Percentiles rank a stretch among this genome's conserved stretches.
Conservation (phyloP, 2,329 filamentous ascomycete genomes). For the Colletotrichum aenigma region DNA sequence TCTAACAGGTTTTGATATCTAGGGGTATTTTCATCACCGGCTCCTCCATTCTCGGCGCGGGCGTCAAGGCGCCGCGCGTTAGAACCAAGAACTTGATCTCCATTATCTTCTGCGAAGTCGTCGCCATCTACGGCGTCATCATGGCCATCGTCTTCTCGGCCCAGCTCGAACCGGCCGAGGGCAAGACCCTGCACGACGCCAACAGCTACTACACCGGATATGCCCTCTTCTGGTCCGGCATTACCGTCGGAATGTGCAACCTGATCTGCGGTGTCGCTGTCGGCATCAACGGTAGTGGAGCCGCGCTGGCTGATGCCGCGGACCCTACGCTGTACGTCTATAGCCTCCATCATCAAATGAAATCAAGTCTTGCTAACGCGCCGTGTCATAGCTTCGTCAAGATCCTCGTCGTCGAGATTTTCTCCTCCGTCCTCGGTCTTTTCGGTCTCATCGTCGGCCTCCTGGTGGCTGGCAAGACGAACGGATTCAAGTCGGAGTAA, state of each 20-base stretch:
- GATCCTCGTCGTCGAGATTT: slow-evolving; percentile 98
- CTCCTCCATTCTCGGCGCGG: slow-evolving; percentile 94
- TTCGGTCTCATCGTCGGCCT: slow-evolving; percentile 97
- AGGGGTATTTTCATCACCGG: slow-evolving; percentile 99
- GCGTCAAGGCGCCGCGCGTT: slow-evolving; percentile 95
- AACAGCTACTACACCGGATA: slow-evolving; percentile 93
- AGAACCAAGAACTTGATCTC: slow-evolving; percentile 99
- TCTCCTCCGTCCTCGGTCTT: slow-evolving; percentile 94
- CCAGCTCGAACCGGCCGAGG: slow-evolving; percentile 73
- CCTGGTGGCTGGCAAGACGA: slow-evolving; percentile 82
- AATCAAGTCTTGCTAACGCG: slow-evolving; percentile 23
- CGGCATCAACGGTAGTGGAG: slow-evolving; percentile 97
- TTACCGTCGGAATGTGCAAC: slow-evolving; percentile 96
- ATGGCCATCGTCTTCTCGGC: slow-evolving; percentile 99
- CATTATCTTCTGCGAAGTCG: slow-evolving; percentile 99
- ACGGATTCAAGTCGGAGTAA: slow-evolving; percentile 64
- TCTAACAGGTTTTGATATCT: slow-evolving; percentile 1
- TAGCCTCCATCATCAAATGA: not conserved
- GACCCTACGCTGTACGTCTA: slow-evolving; percentile 80
- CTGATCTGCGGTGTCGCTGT: slow-evolving; percentile 95
- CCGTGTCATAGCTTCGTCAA: slow-evolving; percentile 83
- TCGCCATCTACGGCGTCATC: slow-evolving; percentile 99
- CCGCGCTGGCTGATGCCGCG: slow-evolving; percentile 92
- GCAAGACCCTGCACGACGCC: slow-evolving; percentile 71
- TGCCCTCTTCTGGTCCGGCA: slow-evolving; percentile 92